Evolutionary conservation across 768 basidiomycete species (phyloP).

Genomic region (Lactifluus echinatus): DNA sequence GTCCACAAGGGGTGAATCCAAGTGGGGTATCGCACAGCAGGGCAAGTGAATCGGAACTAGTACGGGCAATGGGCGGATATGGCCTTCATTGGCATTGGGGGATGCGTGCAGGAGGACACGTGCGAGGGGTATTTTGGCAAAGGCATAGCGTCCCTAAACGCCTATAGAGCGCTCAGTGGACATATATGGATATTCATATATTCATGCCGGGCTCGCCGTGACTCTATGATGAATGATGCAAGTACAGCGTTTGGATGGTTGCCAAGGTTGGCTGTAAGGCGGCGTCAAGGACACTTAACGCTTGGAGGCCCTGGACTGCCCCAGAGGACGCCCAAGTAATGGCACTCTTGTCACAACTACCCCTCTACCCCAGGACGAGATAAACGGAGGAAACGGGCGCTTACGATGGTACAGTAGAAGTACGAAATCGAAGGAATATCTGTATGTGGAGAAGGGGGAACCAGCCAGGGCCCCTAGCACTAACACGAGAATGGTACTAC

Average conservation of each 20-base stretch:
- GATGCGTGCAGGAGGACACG: not conserved
- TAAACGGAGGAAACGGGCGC: not conserved
- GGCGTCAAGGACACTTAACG: not conserved
- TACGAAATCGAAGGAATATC: slow-evolving; percentile 1
- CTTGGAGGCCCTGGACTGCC: not conserved
- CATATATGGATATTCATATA: no score
- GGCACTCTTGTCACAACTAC: not conserved
- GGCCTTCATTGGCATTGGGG: not conserved
- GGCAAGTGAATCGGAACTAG: not conserved
- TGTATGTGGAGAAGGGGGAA: not conserved
- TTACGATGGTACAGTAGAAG: not conserved
- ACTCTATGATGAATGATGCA: not conserved
- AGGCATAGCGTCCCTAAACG: no score
- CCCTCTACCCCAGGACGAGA: not conserved
- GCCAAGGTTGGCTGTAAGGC: not conserved
- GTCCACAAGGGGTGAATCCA: no score
- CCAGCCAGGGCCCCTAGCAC: not conserved
- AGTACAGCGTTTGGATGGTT: not conserved
- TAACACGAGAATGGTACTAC: slow-evolving; percentile 3
- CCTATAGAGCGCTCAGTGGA: no score
- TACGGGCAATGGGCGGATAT: not conserved
- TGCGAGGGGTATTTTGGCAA: not conserved
- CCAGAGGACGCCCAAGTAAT: not conserved
- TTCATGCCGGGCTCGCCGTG: no score
- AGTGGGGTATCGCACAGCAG: no score